Conservation (phyloP, 164 flowering plant genomes). For the Aristolochia contorta region DNA sequence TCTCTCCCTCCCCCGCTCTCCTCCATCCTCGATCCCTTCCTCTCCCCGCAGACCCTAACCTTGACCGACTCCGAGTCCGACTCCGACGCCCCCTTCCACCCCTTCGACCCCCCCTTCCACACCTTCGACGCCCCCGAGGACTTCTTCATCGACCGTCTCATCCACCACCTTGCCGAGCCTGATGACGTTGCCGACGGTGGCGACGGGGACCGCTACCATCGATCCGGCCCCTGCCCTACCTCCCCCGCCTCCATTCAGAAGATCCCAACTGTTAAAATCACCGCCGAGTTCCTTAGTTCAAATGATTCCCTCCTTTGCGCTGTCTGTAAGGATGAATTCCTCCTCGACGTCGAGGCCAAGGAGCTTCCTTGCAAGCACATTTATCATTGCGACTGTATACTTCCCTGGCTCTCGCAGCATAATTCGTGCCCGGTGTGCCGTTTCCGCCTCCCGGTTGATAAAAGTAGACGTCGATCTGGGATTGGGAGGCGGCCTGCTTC, state of each 20-base stretch:
- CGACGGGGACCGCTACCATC: background rate
- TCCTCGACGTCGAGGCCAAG: constrained; percentile 34
- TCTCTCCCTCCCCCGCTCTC: constrained; percentile 9
- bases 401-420: constrained; percentile 56
- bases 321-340: constrained; percentile 56
- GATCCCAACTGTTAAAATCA: constrained; percentile 38
- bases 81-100: constrained; percentile 10
- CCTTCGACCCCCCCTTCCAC: constrained; percentile 8
- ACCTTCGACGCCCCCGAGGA: constrained; percentile 3
- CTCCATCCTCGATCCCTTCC: constrained; percentile 2
- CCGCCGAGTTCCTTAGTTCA: constrained; percentile 14
- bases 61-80: constrained; percentile 6
- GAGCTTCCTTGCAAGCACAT: constrained; percentile 59
- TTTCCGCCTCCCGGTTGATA: constrained; percentile 28
- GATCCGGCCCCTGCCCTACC: constrained; percentile 8
- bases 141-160: constrained; percentile 23
- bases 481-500: background rate
- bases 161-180: constrained; percentile 33
- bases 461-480: constrained; percentile 3
- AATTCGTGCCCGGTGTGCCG: constrained; percentile 61
- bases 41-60: constrained; percentile 10
- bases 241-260: constrained; percentile 30
- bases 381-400: constrained; percentile 56
- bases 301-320: constrained; percentile 31
- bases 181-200: constrained; percentile 7